Conservation (phyloP, 257 asterid species). For the Ehretia macrophylla region DNA sequence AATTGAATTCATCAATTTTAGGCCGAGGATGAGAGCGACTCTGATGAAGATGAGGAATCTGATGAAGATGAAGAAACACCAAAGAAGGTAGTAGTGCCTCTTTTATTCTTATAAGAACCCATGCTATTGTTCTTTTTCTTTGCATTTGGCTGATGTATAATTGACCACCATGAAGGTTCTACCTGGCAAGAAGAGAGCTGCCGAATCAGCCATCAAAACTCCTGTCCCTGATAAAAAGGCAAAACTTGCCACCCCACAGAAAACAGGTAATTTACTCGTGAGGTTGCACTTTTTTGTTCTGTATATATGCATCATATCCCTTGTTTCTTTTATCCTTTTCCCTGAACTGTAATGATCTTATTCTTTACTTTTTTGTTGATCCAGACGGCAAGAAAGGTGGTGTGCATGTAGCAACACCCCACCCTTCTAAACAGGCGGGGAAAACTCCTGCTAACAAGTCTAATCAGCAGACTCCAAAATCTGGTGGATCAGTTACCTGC, state of each 20-base stretch:
- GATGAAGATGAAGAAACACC: constrained; percentile 42
- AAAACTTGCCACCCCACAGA: constrained; percentile 69
- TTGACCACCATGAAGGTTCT: constrained; percentile 30
- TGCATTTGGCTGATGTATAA: background rate
- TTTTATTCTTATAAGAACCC: background rate
- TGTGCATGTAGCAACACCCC: constrained; percentile 83
- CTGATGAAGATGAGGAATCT: constrained; percentile 10
- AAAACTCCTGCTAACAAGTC: constrained; percentile 61
- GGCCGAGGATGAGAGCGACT: background rate
- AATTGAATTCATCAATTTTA: background rate
- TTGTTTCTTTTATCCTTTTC: background rate
- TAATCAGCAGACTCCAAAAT: constrained; percentile 51
- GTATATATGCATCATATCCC: background rate
- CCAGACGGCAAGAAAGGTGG: constrained; percentile 70
- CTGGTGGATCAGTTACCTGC: constrained; percentile 37
- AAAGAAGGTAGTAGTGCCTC: constrained; percentile 48
- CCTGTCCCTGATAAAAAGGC: constrained; percentile 75
- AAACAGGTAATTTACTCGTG: constrained; percentile 43
- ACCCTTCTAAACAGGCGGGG: constrained; percentile 78
- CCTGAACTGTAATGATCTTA: background rate
- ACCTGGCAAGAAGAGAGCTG: constrained; percentile 49
- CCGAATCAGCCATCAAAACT: constrained; percentile 46
- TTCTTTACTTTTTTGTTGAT: background rate
- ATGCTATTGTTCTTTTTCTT: no score
- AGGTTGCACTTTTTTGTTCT: no score